Evolutionary conservation across 352 stramenopile species (phyloP).

Genomic region (Aphanomyces stellatus): DNA sequence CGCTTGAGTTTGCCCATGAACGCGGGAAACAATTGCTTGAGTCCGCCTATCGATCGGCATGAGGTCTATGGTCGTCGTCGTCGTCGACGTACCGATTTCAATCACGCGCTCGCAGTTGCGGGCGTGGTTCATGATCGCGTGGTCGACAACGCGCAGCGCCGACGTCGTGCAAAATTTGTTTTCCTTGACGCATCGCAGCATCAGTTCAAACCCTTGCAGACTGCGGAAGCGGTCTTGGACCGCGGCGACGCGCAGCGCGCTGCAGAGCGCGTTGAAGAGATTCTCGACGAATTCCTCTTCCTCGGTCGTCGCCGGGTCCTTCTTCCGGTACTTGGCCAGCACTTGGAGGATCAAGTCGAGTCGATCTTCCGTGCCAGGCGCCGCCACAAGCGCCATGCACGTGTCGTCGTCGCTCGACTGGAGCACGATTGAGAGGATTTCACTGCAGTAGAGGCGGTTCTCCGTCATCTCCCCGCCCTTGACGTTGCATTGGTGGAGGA

Average conservation of each 20-base stretch:
- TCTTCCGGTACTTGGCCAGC: conserved; percentile 82
- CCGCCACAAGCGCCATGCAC: conserved; percentile 28
- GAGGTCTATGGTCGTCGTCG: too few species aligned
- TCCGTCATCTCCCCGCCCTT: conserved; percentile 31
- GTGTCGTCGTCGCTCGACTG: conserved; percentile 33
- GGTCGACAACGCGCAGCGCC: conserved; percentile 45
- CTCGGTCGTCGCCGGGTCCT: conserved; percentile 56
- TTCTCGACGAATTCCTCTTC: conserved; percentile 93
- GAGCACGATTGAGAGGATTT: conserved; percentile 80
- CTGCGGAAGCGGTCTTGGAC: conserved; percentile 48
- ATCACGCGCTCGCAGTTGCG: conserved; percentile 65
- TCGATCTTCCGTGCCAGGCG: conserved; percentile 50
- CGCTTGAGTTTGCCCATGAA: conserved; percentile 59
- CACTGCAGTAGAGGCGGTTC: conserved; percentile 79
- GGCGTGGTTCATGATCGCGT: conserved; percentile 45
- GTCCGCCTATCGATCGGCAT: conserved; percentile 23
- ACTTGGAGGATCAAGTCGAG: conserved; percentile 89
- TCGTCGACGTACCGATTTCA: conserved; percentile 28
- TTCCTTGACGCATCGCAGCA: conserved; percentile 88
- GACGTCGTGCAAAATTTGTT: conserved; percentile 59
- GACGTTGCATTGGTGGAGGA: conserved; percentile 41
- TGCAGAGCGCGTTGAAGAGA: conserved; percentile 81
- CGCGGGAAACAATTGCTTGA: conserved; percentile 55
- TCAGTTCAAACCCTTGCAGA: conserved; percentile 88
- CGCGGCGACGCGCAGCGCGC: conserved; percentile 45